Conservation (phyloP, 257 asterid genomes). For the Solanum habrochaites region DNA sequence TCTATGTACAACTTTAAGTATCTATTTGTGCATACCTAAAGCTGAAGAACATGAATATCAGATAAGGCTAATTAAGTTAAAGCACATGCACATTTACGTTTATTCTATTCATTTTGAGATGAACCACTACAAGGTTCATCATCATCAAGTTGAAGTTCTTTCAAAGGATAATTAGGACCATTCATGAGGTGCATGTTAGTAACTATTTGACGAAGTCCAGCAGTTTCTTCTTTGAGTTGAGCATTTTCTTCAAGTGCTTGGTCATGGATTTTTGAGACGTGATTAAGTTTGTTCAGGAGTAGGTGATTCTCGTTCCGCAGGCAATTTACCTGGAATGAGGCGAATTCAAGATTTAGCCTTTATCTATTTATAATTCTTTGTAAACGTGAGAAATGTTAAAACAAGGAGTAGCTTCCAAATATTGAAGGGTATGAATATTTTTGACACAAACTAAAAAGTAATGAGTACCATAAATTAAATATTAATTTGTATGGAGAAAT, state of each 20-base stretch:
- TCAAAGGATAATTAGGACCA: neutral
- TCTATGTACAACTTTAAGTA: neutral
- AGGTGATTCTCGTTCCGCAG: constrained; percentile 83
- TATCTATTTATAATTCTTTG: neutral
- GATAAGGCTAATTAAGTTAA: neutral
- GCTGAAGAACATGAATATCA: neutral
- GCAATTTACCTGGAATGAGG: constrained; percentile 36
- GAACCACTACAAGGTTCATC: neutral
- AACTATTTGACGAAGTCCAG: constrained; percentile 5
- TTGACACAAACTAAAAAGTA: neutral
- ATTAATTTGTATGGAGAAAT: neutral
- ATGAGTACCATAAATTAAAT: neutral
- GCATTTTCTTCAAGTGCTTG: constrained; percentile 4
- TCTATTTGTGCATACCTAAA: neutral
- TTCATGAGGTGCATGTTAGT: constrained; percentile 3
- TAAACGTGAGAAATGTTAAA: neutral
- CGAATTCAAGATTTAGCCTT: neutral
- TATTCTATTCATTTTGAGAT: neutral
- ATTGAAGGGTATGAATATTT: neutral
- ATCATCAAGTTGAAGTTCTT: neutral
- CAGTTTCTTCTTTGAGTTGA: constrained; percentile 10
- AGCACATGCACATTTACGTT: neutral
- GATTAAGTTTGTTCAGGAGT: constrained; percentile 3
- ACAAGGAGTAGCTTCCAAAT: neutral
- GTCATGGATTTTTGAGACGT: neutral